A percentile compares a stretch with the other conserved stretches of the same genome.
phyloP scores from a whole-genome alignment of 140 eudicot genomes.

The Erigeron philadelphicus region DNA sequence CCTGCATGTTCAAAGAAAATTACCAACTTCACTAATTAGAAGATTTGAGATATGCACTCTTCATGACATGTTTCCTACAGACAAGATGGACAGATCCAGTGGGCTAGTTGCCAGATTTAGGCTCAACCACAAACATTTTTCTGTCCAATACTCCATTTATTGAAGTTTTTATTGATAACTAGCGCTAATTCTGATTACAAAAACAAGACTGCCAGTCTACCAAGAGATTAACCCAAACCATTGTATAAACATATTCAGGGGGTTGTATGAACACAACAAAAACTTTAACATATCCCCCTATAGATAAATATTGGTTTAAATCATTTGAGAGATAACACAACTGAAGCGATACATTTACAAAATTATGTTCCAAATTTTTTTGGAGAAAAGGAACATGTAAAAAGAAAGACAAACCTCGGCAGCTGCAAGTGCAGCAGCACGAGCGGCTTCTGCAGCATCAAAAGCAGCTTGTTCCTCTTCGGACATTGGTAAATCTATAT shows the following conservation, averaged over 20 bases:
- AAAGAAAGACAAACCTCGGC: constrained; percentile 60
- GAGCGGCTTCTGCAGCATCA: constrained; percentile 95
- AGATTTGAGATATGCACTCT: not conserved
- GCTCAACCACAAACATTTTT: not conserved
- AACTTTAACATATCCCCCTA: no score
- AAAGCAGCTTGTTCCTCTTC: constrained; percentile 86
- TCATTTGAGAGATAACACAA: no score
- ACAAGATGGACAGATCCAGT: not conserved
- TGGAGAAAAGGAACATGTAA: not conserved
- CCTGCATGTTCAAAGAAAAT: constrained; percentile 41
- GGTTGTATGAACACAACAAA: no score
- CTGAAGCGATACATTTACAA: no score
- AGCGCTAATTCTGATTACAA: no score
- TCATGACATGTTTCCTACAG: not conserved
- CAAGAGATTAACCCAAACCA: no score
- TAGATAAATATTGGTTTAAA: no score
- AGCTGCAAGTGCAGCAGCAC: constrained; percentile 91
- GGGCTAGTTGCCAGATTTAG: not conserved
- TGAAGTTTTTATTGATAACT: not conserved
- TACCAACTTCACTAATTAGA: constrained; percentile 7
- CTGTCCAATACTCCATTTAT: not conserved
- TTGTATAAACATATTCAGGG: no score
- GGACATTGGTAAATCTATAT: constrained; percentile 43
- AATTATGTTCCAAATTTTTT: not conserved
- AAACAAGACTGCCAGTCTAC: no score